A percentile compares a stretch with the other conserved stretches of the same genome.
Evolutionary conservation across 23 red algal genomes (phyloP).

Genomic region (Cyanidioschyzon merolae): DNA sequence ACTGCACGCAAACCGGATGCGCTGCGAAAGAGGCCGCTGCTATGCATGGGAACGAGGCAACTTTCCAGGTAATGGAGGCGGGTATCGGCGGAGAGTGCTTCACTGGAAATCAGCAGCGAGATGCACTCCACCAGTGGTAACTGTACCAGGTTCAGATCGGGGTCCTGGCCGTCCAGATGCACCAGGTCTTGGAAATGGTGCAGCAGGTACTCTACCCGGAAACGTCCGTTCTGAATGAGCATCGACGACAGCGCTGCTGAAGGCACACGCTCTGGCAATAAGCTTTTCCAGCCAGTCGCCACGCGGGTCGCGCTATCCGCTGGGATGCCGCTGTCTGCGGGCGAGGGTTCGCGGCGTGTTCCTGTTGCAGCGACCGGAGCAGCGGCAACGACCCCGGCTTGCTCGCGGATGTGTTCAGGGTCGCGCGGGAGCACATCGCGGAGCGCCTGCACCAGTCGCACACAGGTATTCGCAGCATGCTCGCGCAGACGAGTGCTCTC

Average conservation of each 20-base stretch:
- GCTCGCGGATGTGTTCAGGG: too few species aligned
- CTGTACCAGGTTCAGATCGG: constrained; percentile 1
- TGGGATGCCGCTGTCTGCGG: not conserved
- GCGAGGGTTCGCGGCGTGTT: not conserved
- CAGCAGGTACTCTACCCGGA: constrained; percentile 1
- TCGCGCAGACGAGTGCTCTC: not conserved
- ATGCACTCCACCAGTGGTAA: constrained; percentile 8
- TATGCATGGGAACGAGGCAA: not conserved
- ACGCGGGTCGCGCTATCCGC: not conserved
- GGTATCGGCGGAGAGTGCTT: not conserved
- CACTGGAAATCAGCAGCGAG: not conserved
- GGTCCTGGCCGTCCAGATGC: not conserved
- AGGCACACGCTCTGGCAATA: not conserved
- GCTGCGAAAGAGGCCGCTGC: not conserved
- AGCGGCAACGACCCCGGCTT: not conserved
- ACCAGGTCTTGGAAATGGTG: not conserved
- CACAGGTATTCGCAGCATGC: not conserved
- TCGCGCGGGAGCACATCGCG: not conserved
- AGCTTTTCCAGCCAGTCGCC: not conserved
- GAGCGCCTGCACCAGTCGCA: constrained; percentile 1
- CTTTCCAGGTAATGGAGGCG: not conserved
- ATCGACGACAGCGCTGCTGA: not conserved
- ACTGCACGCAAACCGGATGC: not conserved
- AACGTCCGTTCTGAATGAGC: not conserved
- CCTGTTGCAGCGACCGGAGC: not conserved